Conservation (phyloP, 345 rosid genomes). For the Excoecaria cochinchinensis region DNA sequence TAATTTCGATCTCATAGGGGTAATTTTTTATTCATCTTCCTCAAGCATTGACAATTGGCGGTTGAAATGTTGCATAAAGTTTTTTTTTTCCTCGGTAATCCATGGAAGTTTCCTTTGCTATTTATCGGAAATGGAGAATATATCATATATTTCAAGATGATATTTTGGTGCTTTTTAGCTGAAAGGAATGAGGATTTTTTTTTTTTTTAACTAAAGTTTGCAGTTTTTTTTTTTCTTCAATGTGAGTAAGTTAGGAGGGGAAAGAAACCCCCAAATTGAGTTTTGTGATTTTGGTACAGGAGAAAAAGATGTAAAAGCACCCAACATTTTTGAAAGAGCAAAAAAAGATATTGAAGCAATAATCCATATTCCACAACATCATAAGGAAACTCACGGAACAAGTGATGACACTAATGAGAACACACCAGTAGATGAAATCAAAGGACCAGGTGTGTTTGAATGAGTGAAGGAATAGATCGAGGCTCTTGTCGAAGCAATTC, state of each 20-base stretch:
- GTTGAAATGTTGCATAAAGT: background rate
- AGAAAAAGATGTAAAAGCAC: constrained; percentile 34
- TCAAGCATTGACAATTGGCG: background rate
- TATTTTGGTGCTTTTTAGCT: background rate
- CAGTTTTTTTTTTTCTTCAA: background rate
- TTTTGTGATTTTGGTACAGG: background rate
- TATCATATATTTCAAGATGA: background rate
- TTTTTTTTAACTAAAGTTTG: background rate
- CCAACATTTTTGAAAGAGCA: constrained; percentile 38
- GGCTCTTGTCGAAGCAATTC: constrained; percentile 44
- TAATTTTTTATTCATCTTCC: background rate
- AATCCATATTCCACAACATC: constrained; percentile 30
- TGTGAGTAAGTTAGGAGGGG: too few relatives aligned
- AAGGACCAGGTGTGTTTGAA: constrained; percentile 48
- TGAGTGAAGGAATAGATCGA: constrained; percentile 52
- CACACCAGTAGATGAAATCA: constrained; percentile 44
- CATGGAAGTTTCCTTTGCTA: too few relatives aligned
- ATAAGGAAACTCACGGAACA: constrained; percentile 49
- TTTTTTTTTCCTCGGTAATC: too few relatives aligned
- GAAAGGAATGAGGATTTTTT: background rate
- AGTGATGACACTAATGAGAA: constrained; percentile 50
- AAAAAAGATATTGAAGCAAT: constrained; percentile 39
- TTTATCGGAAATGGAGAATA: too few relatives aligned
- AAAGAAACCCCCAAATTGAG: background rate
- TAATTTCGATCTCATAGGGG: background rate